Evolutionary conservation across 805 yeast species (phyloP), one percentile per base, ranked within the genome.

Genomic region (Starmerella sirachaensis): DNA sequence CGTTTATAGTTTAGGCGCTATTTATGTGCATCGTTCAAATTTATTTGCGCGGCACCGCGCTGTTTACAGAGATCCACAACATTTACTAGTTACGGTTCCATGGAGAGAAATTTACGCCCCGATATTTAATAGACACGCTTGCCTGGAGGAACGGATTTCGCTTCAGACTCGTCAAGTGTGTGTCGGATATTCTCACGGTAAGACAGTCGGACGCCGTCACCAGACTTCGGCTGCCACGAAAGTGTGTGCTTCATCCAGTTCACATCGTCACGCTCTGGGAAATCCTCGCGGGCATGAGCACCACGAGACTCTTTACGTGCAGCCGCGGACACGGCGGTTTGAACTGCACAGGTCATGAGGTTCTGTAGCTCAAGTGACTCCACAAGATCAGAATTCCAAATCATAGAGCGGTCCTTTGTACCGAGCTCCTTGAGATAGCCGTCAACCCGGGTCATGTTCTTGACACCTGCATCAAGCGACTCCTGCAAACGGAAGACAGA

Each of bases 241-340:
- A 88, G 68, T 34, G 96, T 71, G 66, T 88, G 98, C 69, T 88
- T 91, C 88, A 83, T 84, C 98, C 98, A 88, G 72, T 85, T 70
- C 40, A 59, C 85, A 61, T 88, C 98, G 59, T 88, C 94, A 75
- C 98, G 84, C 47, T 75, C 77, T 56, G 94, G 96, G 68, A 64
- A 86, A 63, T 88, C 98, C 65, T 88, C 98, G 70, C 97, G 80
- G 42, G 98, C 96, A 59, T 88, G 98, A 34, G 98, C 97, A 68
- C 98, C 98, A 70, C 98, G 83, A 26, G 96, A 85, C 68, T 88
- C 98, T 57, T 70, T 78, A 72, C 98, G 83, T 40, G 84, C 93
- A 46, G 91, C 85, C 36, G 98, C 98, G 46, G 93, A 74, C 49
- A 66, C 68, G 23, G 97, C 97, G 37, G 96, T 86, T 70, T 91